phyloP scores from a whole-genome alignment of 2,329 filamentous ascomycete genomes.

The Hymenoscyphus salicellus region DNA sequence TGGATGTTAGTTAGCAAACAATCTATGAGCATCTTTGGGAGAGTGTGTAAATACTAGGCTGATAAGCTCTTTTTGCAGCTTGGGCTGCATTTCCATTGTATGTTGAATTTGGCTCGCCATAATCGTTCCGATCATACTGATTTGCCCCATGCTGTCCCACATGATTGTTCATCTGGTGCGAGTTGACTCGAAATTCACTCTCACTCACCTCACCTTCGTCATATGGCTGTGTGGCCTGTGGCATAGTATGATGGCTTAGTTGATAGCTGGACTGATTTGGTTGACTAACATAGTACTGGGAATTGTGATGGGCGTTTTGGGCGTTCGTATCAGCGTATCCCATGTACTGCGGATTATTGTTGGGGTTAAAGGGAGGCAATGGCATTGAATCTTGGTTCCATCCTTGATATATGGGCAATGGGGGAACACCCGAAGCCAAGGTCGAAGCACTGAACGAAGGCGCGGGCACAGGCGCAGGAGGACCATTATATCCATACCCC shows the following conservation, averaged over 20 bases:
- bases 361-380: conserved; percentile 26
- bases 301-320: conserved; percentile 18
- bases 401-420: conserved; percentile 33
- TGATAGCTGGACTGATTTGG: conserved; percentile 25
- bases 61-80: conserved; percentile 19
- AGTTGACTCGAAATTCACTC: conserved; percentile 55
- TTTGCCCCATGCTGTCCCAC: conserved; percentile 18
- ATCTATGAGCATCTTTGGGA: not conserved
- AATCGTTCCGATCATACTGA: conserved; percentile 34
- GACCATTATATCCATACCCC: conserved; percentile 33
- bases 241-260: conserved; percentile 11
- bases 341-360: conserved; percentile 19
- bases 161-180: conserved; percentile 12
- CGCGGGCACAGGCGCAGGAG: conserved; percentile 10
- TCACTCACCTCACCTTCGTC: conserved; percentile 81
- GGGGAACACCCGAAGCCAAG: conserved; percentile 29
- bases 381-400: conserved; percentile 33
- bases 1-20: conserved; percentile 13
- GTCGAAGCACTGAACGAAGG: conserved; percentile 30
- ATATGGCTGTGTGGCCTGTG: conserved; percentile 25
- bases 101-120: conserved; percentile 25
- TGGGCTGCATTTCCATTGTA: conserved; percentile 24
- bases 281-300: conserved; percentile 23
- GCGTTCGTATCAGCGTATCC: conserved; percentile 15
- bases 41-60: conserved; percentile 22